Conservation (phyloP, 805 yeast genomes). For the Schwanniomyces polymorphus region DNA sequence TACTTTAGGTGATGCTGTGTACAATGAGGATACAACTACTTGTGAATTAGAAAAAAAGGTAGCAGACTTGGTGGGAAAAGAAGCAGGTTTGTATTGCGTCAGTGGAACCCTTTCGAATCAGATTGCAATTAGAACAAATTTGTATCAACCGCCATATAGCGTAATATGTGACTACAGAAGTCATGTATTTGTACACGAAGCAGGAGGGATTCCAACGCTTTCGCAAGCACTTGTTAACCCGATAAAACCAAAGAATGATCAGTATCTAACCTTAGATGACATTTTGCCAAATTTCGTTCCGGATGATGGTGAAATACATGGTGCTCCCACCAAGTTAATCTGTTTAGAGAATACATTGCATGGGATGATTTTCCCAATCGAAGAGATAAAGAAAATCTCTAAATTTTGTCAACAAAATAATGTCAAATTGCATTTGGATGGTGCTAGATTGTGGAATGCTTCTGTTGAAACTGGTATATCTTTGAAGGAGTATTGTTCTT, state of each 20-base stretch:
- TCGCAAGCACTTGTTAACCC: constrained; percentile 45
- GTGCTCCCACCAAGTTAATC: constrained; percentile 45
- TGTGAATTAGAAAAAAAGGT: constrained; percentile 32
- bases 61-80: constrained; percentile 37
- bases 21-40: constrained; percentile 40
- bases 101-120: constrained; percentile 45
- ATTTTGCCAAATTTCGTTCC: constrained; percentile 36
- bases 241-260: constrained; percentile 32
- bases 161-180: constrained; percentile 38
- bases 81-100: constrained; percentile 40
- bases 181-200: constrained; percentile 39
- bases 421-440: constrained; percentile 41
- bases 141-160: constrained; percentile 43
- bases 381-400: constrained; percentile 37
- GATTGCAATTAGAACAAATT: constrained; percentile 36
- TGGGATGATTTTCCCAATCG: constrained; percentile 41
- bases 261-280: constrained; percentile 38
- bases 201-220: constrained; percentile 43
- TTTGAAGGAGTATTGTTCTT: constrained; percentile 37
- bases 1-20: constrained; percentile 44
- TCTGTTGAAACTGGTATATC: constrained; percentile 38
- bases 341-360: constrained; percentile 45
- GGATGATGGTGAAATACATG: constrained; percentile 46
- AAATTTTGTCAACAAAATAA: constrained; percentile 31
- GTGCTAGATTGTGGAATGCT: constrained; percentile 47